phyloP scores from a whole-genome alignment of 78 protist species.

The Planoprotostelium fungivorum region DNA sequence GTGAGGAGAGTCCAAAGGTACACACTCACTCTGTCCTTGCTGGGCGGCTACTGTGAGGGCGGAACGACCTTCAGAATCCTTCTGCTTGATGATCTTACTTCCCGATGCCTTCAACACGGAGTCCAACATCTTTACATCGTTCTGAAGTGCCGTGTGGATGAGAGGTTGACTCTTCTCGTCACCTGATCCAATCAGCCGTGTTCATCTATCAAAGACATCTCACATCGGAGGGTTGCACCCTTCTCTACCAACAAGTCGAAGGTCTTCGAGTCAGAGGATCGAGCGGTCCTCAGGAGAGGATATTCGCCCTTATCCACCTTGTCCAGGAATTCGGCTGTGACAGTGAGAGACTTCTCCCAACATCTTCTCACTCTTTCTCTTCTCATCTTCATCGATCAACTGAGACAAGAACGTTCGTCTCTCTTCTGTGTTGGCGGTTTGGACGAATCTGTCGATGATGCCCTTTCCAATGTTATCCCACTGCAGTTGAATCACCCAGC shows the following conservation, averaged over 20 bases:
- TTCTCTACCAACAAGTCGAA: too few relatives aligned
- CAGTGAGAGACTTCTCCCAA: neutral
- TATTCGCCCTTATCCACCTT: neutral
- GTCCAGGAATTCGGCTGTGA: neutral
- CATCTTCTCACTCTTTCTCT: neutral
- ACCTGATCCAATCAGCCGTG: too few relatives aligned
- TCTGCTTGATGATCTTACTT: neutral
- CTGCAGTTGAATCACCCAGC: neutral
- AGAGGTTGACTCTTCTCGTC: too few relatives aligned
- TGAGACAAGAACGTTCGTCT: neutral
- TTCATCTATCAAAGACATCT: too few relatives aligned
- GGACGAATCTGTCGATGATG: neutral
- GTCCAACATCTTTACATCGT: neutral
- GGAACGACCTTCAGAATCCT: neutral
- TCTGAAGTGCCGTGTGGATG: neutral
- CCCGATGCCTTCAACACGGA: neutral
- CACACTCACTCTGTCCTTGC: neutral
- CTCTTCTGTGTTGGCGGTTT: neutral
- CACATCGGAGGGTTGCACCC: too few relatives aligned
- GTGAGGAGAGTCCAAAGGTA: neutral
- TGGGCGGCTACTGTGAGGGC: neutral
- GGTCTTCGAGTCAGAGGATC: neutral
- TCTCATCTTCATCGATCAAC: neutral
- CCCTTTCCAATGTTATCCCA: neutral
- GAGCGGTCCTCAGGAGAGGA: too few relatives aligned